These are phyloP conservation scores for Tuber microsphaerosporum DNA, from an alignment of 495 filamentous ascomycete species.

Conservation along the genomic window DNA sequence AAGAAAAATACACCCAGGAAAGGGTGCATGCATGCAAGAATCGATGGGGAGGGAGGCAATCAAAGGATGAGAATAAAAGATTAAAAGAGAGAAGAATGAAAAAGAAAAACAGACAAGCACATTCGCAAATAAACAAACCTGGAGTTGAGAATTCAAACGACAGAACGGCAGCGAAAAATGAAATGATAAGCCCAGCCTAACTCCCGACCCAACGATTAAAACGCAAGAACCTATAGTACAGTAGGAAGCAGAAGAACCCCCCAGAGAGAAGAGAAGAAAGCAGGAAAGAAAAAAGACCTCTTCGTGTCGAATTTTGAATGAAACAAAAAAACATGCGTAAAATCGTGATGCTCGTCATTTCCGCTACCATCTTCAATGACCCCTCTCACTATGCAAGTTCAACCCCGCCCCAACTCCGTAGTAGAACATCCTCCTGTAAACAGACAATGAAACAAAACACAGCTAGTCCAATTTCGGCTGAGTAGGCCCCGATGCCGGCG, in stretches of 20 bases:
- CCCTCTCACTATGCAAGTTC: conserved; percentile 43
- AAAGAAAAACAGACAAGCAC: not conserved
- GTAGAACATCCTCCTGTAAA: conserved; percentile 13
- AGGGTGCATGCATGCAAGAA: conserved; percentile 27
- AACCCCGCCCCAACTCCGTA: conserved; percentile 7
- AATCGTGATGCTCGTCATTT: conserved; percentile 46
- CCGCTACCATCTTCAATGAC: conserved; percentile 50
- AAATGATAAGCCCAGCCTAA: conserved; percentile 33
- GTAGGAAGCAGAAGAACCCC: conserved; percentile 3
- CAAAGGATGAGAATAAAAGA: conserved; percentile 17
- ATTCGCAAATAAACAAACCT: conserved; percentile 11
- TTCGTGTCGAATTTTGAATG: conserved; percentile 22
- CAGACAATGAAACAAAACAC: conserved; percentile 24
- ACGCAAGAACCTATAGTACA: conserved; percentile 35
- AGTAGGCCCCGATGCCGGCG: conserved; percentile 42
- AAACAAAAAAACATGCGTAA: conserved; percentile 27
- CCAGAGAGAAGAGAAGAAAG: conserved; percentile 18
- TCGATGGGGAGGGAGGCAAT: conserved; percentile 14
- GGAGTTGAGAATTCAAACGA: conserved; percentile 21
- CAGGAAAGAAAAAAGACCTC: conserved; percentile 17
- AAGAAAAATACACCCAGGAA: conserved; percentile 14
- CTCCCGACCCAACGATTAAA: conserved; percentile 33
- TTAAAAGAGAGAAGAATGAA: conserved; percentile 11
- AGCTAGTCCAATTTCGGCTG: conserved; percentile 44
- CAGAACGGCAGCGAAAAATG: conserved; percentile 16